Evolutionary conservation across 176 grass and related monocot species (phyloP), one percentile per base, ranked within the genome.

Genomic region (Themeda triandra): DNA sequence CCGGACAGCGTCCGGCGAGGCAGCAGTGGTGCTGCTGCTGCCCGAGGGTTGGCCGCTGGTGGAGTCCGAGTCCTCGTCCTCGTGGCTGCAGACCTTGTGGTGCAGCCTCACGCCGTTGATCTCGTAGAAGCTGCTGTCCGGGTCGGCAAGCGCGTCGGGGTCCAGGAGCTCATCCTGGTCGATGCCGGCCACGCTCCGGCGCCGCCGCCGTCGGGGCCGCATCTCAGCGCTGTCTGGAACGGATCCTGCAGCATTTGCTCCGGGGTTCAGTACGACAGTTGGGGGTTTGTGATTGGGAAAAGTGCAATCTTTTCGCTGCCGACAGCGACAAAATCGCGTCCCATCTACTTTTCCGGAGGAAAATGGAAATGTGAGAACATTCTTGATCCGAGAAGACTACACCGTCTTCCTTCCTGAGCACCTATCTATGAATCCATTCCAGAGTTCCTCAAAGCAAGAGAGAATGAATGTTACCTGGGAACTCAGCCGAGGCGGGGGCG

Each of bases 101-200:
- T 98, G 91, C 27, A 98, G 64, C 51, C 86, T 75, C 14, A 95
- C 69, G n/a, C 93, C 91, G 75, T 87, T 90, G 75, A 95, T 75
- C 81, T 98, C 89, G 66, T 63, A 98, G 88, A 98, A 98, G 54
- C 85, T 82, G 69, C 96, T 98, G 87, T 95, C 93, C 10, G 87
- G 80, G 49, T 98, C 91, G 2, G 91, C 91, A 17, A 98, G 87
- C 69, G 84, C 75, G 9, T 81, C 93, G 0, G 91, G 88, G 0
- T 98, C 91, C 21, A 93, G 72, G 78, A 96, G 85, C 4, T 95
- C 91, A 21, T 92, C 89, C 87, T 98, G 93, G 78, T 98, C 93
- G 31, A 96, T 80, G 28, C 91, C 93, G 4, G 91, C 96, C 66
- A 96, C 84, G 44, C 74, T 93, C 75, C 90, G 84, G 23, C 85